Evolutionary conservation across 352 stramenopile species (phyloP).

Genomic region (Globisporangium orthogonon): DNA sequence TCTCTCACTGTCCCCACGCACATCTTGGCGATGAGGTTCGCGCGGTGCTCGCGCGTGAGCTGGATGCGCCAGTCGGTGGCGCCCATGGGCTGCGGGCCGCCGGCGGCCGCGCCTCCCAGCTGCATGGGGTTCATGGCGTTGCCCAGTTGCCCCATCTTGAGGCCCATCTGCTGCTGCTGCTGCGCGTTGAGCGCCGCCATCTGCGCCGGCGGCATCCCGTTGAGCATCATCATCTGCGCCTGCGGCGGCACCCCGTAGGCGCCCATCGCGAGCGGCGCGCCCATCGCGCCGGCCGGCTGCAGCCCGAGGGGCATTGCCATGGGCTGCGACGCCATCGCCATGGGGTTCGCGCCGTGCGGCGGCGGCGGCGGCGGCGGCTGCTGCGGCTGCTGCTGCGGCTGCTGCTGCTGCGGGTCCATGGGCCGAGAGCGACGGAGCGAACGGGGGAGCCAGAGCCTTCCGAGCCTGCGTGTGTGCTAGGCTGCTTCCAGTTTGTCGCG

Average conservation of each 20-base stretch:
- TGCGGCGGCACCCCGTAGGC: background rate
- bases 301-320: conserved; percentile 64
- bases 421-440: background rate
- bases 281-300: conserved; percentile 49
- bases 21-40: conserved; percentile 83
- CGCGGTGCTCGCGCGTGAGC: conserved; percentile 72
- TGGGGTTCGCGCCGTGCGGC: conserved; percentile 53
- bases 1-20: conserved; percentile 22
- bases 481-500: too few species aligned
- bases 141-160: background rate
- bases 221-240: background rate
- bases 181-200: background rate
- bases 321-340: conserved; percentile 40
- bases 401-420: background rate
- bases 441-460: background rate
- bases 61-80: conserved; percentile 75
- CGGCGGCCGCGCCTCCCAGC: conserved; percentile 14
- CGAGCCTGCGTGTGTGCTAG: background rate
- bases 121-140: conserved; percentile 24
- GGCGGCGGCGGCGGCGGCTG: conserved; percentile 30
- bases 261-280: conserved; percentile 1
- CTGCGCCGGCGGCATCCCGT: background rate
- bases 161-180: conserved; percentile 4
- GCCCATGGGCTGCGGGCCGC: conserved; percentile 20
- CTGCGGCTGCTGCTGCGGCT: background rate